Evolutionary conservation across 1,139 yeast genomes (phyloP).

Genomic region (Magnusiomyces tetraspermus): DNA sequence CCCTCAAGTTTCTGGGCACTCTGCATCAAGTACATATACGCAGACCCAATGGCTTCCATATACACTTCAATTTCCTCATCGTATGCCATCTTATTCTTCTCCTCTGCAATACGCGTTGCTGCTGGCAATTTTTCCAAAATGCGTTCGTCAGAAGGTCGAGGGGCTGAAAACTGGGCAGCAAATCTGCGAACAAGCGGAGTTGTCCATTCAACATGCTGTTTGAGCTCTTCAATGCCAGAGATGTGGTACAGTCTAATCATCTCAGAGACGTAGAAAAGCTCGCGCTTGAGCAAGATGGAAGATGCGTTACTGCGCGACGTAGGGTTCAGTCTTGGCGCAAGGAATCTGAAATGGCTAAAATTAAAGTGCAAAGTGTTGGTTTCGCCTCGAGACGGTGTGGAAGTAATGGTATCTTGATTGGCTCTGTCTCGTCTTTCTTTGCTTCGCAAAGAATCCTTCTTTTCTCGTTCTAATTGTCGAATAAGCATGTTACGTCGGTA

Average conservation of each 20-base stretch:
- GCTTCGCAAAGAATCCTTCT: not conserved
- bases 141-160: no score
- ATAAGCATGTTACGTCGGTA: not conserved
- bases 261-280: constrained; percentile 6
- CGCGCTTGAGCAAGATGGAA: not conserved
- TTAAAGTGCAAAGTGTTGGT: no score
- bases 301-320: not conserved
- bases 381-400: no score
- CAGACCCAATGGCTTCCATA: no score
- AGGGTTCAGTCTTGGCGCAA: not conserved
- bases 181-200: constrained; percentile 5
- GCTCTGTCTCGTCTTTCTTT: not conserved
- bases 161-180: constrained; percentile 5
- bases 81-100: no score
- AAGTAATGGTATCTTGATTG: not conserved
- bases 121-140: no score
- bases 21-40: no score
- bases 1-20: no score
- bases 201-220: constrained; percentile 6
- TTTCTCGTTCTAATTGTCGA: not conserved
- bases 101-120: no score
- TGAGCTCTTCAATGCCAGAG: constrained; percentile 10
- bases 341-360: not conserved
- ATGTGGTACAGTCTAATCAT: constrained; percentile 7
- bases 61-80: no score